These are phyloP conservation scores for Trypanosomatidae sp. DNA, from an alignment of 208 protist genomes.

Conservation along the genomic window DNA sequence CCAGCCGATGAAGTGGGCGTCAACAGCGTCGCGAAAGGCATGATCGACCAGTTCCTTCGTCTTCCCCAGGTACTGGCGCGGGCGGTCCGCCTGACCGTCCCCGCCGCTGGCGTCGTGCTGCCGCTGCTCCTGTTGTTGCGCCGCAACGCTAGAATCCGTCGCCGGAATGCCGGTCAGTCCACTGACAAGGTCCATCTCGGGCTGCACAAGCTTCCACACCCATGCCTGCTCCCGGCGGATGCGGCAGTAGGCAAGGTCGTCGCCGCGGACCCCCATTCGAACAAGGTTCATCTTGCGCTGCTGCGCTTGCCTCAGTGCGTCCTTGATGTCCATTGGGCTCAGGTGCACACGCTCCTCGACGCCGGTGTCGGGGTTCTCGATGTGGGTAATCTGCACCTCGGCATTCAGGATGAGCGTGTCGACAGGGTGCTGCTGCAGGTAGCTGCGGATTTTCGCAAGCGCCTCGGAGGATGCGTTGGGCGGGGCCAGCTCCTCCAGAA, in stretches of 20 bases:
- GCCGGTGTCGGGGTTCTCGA: conserved; percentile 72
- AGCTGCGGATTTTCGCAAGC: conserved; percentile 49
- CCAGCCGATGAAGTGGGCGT: conserved; percentile 90
- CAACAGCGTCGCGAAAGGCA: conserved; percentile 83
- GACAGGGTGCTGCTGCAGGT: conserved; percentile 78
- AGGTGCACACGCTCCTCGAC: conserved; percentile 58
- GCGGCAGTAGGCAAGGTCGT: conserved; percentile 80
- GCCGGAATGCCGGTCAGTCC: conserved; percentile 19
- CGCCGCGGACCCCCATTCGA: conserved; percentile 67
- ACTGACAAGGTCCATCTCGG: conserved; percentile 54
- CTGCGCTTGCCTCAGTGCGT: conserved; percentile 72
- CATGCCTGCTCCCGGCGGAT: conserved; percentile 68
- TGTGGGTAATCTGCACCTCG: conserved; percentile 83
- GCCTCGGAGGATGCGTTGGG: conserved; percentile 46
- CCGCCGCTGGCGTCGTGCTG: conserved; percentile 3
- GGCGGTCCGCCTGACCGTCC: conserved; percentile 1
- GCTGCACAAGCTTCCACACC: conserved; percentile 56
- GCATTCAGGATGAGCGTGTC: conserved; percentile 69
- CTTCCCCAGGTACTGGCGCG: conserved; percentile 17
- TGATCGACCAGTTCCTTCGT: conserved; percentile 64
- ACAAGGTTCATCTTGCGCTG: conserved; percentile 74
- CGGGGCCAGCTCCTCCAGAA: conserved; percentile 64
- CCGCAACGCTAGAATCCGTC: not conserved
- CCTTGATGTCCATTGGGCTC: conserved; percentile 62
- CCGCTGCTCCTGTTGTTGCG: conserved; percentile 1